Evolutionary conservation across 805 yeast species (phyloP).

Genomic region (Ogataea trehaloabstinens): DNA sequence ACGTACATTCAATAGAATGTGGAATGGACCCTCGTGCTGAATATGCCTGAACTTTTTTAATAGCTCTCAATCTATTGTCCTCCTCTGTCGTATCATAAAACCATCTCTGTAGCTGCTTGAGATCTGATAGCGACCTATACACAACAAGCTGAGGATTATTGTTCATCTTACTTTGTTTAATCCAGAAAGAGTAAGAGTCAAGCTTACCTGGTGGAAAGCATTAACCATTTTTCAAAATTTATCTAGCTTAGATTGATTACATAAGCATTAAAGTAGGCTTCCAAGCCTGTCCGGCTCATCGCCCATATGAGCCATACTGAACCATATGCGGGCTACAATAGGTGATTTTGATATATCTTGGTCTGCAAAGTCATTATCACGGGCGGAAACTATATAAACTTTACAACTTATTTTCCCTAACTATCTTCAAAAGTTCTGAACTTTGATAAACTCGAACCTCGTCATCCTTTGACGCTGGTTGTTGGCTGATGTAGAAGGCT

Average conservation of each 20-base stretch:
- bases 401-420: conserved; percentile 5
- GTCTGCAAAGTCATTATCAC: no score
- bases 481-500: conserved; percentile 26
- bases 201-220: neutral
- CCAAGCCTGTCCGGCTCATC: no score
- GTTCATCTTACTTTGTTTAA: no score
- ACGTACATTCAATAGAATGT: conserved; percentile 69
- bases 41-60: conserved; percentile 52
- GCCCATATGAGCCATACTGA: no score
- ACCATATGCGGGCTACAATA: no score
- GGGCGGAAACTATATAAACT: no score
- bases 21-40: conserved; percentile 64
- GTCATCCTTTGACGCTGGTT: conserved; percentile 16
- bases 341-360: no score
- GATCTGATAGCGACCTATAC: conserved; percentile 40
- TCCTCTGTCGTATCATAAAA: conserved; percentile 41
- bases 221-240: neutral
- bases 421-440: conserved; percentile 20
- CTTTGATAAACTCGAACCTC: conserved; percentile 21
- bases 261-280: no score
- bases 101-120: conserved; percentile 46
- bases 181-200: neutral
- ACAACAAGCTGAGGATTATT: conserved; percentile 33
- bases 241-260: neutral
- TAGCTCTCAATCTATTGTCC: conserved; percentile 40